Evolutionary conservation across 192 early-diverging fungal genomes (phyloP).

Genomic region (Gamsiella multidivaricata): DNA sequence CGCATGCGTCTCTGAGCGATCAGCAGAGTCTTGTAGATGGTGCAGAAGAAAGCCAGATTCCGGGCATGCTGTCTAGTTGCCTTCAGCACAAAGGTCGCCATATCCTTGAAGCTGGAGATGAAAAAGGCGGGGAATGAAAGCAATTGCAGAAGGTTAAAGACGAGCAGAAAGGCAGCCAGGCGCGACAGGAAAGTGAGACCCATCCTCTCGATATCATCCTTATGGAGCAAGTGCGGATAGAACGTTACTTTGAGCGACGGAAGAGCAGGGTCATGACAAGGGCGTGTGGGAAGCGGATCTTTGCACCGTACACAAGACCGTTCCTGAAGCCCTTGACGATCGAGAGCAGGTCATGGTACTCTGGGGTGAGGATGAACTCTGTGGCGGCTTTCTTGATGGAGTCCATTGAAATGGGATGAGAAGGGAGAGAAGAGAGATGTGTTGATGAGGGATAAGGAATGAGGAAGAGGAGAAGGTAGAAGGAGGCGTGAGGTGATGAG

Average conservation of each 20-base stretch:
- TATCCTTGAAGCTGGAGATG: slow-evolving; percentile 75
- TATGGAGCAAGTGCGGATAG: not conserved
- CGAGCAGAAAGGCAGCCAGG: not conserved
- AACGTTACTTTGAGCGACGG: slow-evolving; percentile 81
- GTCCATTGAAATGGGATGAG: slow-evolving; percentile 35
- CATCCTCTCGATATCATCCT: slow-evolving; percentile 9
- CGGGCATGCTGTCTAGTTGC: slow-evolving; percentile 90
- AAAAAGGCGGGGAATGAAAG: no score
- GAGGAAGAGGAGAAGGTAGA: not conserved
- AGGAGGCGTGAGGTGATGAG: not conserved
- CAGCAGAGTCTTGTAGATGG: slow-evolving; percentile 94
- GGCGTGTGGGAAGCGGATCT: slow-evolving; percentile 97
- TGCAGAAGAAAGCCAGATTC: slow-evolving; percentile 92
- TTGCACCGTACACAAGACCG: slow-evolving; percentile 96
- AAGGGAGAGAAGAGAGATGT: not conserved
- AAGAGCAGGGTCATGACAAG: slow-evolving; percentile 97
- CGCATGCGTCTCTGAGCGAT: slow-evolving; percentile 76
- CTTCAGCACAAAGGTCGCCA: slow-evolving; percentile 78
- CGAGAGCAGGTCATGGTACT: slow-evolving; percentile 82
- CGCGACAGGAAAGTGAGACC: not conserved
- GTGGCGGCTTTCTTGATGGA: slow-evolving; percentile 56
- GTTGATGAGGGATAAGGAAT: not conserved
- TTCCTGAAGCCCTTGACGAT: slow-evolving; percentile 94
- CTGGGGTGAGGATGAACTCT: slow-evolving; percentile 72
- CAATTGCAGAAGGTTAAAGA: no score